Percentiles rank a stretch among this genome's conserved stretches.
These are phyloP conservation scores for Salvia hispanica DNA, from an alignment of 257 asterid species.

Conservation along the genomic window DNA sequence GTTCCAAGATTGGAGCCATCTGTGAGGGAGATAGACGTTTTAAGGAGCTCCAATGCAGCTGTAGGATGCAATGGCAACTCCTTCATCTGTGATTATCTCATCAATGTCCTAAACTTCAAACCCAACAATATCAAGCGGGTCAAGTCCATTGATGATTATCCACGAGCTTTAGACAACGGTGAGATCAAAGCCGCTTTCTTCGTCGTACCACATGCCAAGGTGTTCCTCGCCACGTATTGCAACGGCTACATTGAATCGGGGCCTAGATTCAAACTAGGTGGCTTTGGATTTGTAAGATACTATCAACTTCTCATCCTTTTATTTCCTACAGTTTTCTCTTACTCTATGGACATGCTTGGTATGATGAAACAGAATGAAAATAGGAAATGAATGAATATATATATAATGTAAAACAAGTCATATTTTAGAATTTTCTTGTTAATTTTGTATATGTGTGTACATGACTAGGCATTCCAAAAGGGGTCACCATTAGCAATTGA, in stretches of 20 bases:
- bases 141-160: conserved; percentile 43
- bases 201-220: conserved; percentile 57
- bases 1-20: conserved; percentile 57
- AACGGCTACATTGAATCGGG: conserved; percentile 51
- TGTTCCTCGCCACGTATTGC: conserved; percentile 60
- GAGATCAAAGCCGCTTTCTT: conserved; percentile 67
- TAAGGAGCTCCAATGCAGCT: conserved; percentile 39
- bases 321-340: no score
- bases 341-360: no score
- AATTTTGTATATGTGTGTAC: no score
- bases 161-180: conserved; percentile 46
- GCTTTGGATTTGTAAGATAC: conserved; percentile 69
- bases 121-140: conserved; percentile 37
- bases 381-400: no score
- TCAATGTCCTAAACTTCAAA: conserved; percentile 41
- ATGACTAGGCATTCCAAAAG: no score
- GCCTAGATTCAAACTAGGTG: conserved; percentile 56
- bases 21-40: conserved; percentile 42
- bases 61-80: conserved; percentile 63
- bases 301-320: neutral
- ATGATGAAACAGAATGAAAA: no score
- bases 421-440: no score
- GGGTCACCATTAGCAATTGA: no score
- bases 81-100: conserved; percentile 45
- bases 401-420: no score